Evolutionary conservation across 1,284 basidiomycete species (phyloP).

Genomic region (Wolfiporia cocos): DNA sequence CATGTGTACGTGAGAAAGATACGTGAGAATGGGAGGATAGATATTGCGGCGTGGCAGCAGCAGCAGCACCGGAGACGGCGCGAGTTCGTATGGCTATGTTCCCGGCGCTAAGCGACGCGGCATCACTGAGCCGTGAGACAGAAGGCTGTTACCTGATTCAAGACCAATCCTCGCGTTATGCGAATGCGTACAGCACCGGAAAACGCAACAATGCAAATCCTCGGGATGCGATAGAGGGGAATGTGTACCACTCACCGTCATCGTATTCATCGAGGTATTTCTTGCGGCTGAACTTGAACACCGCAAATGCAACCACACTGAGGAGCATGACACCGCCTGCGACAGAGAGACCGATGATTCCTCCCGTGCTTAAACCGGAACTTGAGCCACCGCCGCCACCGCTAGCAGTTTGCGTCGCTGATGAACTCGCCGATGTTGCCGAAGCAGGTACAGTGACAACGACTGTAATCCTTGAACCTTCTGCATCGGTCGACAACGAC

Average conservation of each 20-base stretch:
- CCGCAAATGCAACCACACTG: slow-evolving; percentile 62
- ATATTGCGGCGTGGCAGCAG: background rate
- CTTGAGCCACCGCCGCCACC: background rate
- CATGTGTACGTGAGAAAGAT: slow-evolving; percentile 6
- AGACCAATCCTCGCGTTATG: too few species aligned
- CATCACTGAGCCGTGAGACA: too few species aligned
- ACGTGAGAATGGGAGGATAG: slow-evolving; percentile 1
- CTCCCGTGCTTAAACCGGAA: slow-evolving; percentile 48
- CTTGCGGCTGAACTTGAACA: slow-evolving; percentile 81
- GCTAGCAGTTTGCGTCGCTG: background rate
- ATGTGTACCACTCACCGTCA: slow-evolving; percentile 56
- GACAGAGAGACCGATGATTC: slow-evolving; percentile 73
- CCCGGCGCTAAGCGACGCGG: too few species aligned
- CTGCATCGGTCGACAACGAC: slow-evolving; percentile 2
- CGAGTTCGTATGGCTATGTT: too few species aligned
- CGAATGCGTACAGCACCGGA: too few species aligned
- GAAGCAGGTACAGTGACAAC: background rate
- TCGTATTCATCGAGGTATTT: slow-evolving; percentile 63
- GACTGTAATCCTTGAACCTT: slow-evolving; percentile 1
- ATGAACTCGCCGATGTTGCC: background rate
- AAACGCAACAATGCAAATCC: too few species aligned
- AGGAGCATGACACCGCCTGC: slow-evolving; percentile 69
- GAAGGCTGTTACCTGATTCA: too few species aligned
- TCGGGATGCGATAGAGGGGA: too few species aligned
- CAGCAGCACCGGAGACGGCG: too few species aligned